Conservation (phyloP, 768 basidiomycete genomes). For the Podaxis mareebaensis region DNA sequence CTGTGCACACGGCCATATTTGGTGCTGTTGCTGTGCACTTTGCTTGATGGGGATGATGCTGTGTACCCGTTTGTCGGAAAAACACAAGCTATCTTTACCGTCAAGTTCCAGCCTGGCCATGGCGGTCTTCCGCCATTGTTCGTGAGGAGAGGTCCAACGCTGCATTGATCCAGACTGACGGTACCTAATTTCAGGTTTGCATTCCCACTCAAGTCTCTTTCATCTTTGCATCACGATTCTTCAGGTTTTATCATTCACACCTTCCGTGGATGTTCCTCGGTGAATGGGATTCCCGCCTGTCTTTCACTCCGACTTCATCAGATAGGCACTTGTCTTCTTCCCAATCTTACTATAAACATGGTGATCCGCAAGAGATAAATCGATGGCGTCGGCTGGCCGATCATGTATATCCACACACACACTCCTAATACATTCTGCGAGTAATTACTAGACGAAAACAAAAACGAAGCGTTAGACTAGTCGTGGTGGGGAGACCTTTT, state of each 20-base stretch:
- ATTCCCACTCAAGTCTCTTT: too few species aligned
- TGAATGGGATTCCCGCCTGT: not conserved
- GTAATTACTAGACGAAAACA: constrained; percentile 27
- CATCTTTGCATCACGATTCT: too few species aligned
- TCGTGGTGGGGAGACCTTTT: constrained; percentile 25
- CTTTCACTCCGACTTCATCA: not conserved
- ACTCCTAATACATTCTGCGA: constrained; percentile 32
- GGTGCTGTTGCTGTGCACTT: not conserved
- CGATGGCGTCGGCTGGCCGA: constrained; percentile 19
- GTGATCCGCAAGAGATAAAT: constrained; percentile 11
- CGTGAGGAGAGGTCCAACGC: not conserved
- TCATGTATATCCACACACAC: constrained; percentile 29
- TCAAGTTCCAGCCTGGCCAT: not conserved
- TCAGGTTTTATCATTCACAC: not conserved
- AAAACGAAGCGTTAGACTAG: constrained; percentile 20
- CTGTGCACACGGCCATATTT: not conserved
- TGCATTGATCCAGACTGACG: not conserved
- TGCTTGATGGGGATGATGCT: not conserved
- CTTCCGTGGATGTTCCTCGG: not conserved
- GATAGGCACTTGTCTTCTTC: constrained; percentile 10
- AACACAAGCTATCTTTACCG: not conserved
- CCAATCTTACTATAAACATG: not conserved
- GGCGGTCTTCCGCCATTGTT: not conserved
- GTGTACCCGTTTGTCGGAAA: not conserved
- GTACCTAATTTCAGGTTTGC: too few species aligned